Evolutionary conservation across 169 alveolate genomes (phyloP), one percentile per base, ranked within the genome.

Genomic region (Plasmodium berghei): DNA sequence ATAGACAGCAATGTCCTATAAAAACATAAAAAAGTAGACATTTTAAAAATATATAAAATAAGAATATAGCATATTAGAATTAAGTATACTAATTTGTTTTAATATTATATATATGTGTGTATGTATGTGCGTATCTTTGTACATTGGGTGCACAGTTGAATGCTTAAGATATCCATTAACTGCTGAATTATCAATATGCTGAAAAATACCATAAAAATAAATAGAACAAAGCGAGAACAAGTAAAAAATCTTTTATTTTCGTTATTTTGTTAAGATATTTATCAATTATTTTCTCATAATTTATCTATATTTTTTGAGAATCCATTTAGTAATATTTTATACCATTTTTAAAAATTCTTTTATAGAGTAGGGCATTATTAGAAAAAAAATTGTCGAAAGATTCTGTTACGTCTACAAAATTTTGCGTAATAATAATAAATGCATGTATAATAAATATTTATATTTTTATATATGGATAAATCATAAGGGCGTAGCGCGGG

Each of bases 341-440:
- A 34, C 58, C 46, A n/a, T 9, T 56, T 56, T 73, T 73, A 14
- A 40, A 40, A 63, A 48, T 61, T 67, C 28, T 66, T 67, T 80
- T 66, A 46, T 55, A 80, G 90, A 80, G 28, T 52, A 80, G 90
- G 90, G 54, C 49, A 75, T 80, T 80, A 61, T 59, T 80, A 61
- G 77, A 80, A 80, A 80, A 80, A 67, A 80, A 80, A 64, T 49
- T 80, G 69, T 80, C 90, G 48, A 80, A 80, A 67, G 90, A 80
- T 52, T 80, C 90, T 46, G 90, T 80, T 48, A 80, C 90, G 12
- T 80, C 90, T 61, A 80, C 90, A n/a, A 80, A 80, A 70, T 80
- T 80, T 70, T 80, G 83, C 55, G 90, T 80, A 80, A 80, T 24
- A 48, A 63, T 26, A 14, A 66, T 22, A 74, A 74, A 49, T n/a